Evolutionary conservation across 495 filamentous ascomycete species (phyloP).

Genomic region (Letharia columbiana): DNA sequence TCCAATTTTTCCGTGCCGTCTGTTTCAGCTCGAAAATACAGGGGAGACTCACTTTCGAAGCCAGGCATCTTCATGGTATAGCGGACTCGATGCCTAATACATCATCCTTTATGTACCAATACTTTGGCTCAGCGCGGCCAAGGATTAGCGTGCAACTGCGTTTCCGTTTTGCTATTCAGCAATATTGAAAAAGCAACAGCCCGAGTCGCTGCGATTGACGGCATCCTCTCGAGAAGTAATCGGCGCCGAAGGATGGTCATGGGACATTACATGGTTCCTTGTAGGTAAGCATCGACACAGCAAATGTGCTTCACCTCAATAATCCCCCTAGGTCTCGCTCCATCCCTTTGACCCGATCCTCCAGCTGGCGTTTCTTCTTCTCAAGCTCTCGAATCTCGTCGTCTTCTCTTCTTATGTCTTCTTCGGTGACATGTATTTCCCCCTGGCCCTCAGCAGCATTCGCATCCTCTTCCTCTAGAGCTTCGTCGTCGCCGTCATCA

Average conservation of each 20-base stretch:
- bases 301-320: slow-evolving; percentile 34
- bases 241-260: slow-evolving; percentile 2
- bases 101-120: neutral
- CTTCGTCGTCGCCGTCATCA: slow-evolving; percentile 32
- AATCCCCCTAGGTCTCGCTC: slow-evolving; percentile 71
- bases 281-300: neutral
- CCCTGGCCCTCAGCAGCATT: slow-evolving; percentile 27
- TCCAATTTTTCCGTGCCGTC: neutral
- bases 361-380: slow-evolving; percentile 63
- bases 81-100: neutral
- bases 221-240: neutral
- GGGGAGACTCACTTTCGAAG: neutral
- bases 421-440: slow-evolving; percentile 52
- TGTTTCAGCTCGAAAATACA: neutral
- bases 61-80: neutral
- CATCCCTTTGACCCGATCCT: slow-evolving; percentile 70
- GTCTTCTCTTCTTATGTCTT: slow-evolving; percentile 67
- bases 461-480: slow-evolving; percentile 33
- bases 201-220: neutral
- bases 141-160: neutral
- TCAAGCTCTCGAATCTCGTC: slow-evolving; percentile 73
- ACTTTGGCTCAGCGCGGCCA: neutral
- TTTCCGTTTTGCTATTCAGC: neutral
- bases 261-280: neutral
- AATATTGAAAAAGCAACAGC: neutral